Base-by-base conservation (phyloP, 805 yeast genomes). In the Candida coleopterorum region DNA sequence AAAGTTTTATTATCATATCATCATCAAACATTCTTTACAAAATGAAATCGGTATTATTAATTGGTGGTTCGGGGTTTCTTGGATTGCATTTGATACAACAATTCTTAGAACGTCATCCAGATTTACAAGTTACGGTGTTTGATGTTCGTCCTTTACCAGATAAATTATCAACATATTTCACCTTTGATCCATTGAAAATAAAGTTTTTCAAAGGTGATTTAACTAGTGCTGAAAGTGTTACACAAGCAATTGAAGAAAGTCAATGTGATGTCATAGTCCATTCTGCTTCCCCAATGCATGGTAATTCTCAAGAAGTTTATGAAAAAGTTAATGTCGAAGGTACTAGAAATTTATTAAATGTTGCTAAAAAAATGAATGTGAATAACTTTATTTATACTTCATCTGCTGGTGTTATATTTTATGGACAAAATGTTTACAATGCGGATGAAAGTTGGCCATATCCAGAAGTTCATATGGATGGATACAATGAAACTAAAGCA, bases 261-360 rank as follows among this genome's bases (percentile, higher is more conserved):
- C 56, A 68, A 25, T 87, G 95, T 32, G 72, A 76, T 28, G 89
- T 86, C 1, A 75, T 93, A 17, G 95, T 93, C 7, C 97, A 94
- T 55, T 84, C 96, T 1, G 98, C 97, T 2, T 90, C 97, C 9
- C 99, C 99, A 14, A 74, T 93, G 58, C 97, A 88, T 55, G 97
- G 96, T 4, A 68, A 81, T 47, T 74, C 78, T n/a, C 83, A 83
- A 46, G 81, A 77, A 29, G 74, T 93, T 30, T 90, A 90, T 61
- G 83, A 80, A 47, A 84, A 84, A 48, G 98, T 93, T 34, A 93
- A 93, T 52, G 90, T 93, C 21, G 74, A 77, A 31, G 99, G 99
- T 28, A 93, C 98, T 1, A 64, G 68, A 39, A 85, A 81, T 43
- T 72, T 93, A 24, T 62, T 90, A 27, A 65, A 74, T 31, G 81